Base-by-base conservation (phyloP, 2,329 filamentous ascomycete species). In the Lecanoromycetidae sp. region DNA sequence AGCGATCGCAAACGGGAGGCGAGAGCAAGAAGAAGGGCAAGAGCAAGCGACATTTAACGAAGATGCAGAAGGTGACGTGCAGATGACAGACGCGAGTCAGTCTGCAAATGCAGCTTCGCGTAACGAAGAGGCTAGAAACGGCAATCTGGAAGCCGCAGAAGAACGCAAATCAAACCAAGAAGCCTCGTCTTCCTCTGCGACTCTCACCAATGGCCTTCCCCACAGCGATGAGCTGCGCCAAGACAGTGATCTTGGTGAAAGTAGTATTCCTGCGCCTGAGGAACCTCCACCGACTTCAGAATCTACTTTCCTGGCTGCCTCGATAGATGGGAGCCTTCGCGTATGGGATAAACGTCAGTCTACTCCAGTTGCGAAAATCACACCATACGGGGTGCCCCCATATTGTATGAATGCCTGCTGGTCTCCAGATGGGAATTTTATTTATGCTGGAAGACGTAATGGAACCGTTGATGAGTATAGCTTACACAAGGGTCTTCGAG, bases 341-440 rank as follows among this genome's bases (percentile, higher is more conserved):
- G 56, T 72, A 32, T 72, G 69, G 69, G 69, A 72, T 54, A 60
- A 68, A 44, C 79, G 91, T 17, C 77, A 84, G 53, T 76, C 76
- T 1, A 75, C 82, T 29, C 83, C 90, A 0, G 73, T 94, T 1
- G 87, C 91, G 2, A 79, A 81, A 23, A 90, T 96, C 48, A 71
- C 74, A 1, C 85, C 84, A 15, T 72, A 80, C 9, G 76, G 79
- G 9, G 84, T 87, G 0, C 90, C 91, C 1, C 91, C 90, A 0
- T 98, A 90, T 90, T 96, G 90, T 64, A 95, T 94, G 80, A 88
- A 86, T 55, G 87, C 87, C 1, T 94, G 87, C 67, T 98, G 91
- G 91, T 90, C 84, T 46, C 87, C 87, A 0, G 85, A 95, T 61
- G 91, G 91, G 12, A 96, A 96, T 65, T 87, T 79, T 64, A 88